Evolutionary conservation across 805 yeast genomes (phyloP), one percentile per base, ranked within the genome.

Genomic region (Blastobotrys parvus): DNA sequence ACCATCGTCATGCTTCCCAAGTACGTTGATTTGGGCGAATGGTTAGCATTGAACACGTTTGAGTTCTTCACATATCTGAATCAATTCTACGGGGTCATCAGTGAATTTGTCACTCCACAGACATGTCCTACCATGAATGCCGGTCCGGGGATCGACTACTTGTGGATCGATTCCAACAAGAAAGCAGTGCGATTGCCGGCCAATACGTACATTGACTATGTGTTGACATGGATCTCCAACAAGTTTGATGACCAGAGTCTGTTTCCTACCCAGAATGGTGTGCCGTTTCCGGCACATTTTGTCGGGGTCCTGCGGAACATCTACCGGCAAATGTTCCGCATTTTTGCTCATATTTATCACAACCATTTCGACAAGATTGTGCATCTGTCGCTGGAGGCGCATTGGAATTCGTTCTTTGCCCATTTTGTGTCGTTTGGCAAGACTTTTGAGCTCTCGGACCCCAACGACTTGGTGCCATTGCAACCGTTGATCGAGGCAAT

Each of bases 371-470:
- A 90, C 52, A 87, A 82, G 58, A 75, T 90, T 19, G 78, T 90
- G n/a, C 97, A 92, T 61, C 65, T 92, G 46, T 81, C 94, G 1
- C 63, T 92, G 46, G 98, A 92, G 60, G 96, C 97, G 0, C 97
- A 92, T 61, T 92, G 95, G 95, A 92, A 92, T 62, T 89, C 97
- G 2, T 85, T 89, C 54, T 92, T 94, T 64, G 92, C 95, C 13
- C 98, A 92, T 60, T 92, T 84, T 57, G 75, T 90, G 35, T 82
- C 95, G 42, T 86, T 92, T 57, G 76, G 83, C 11, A 81, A 82
- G 46, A 95, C 88, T 51, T 92, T 86, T 61, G 80, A 77, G 42
- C 72, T 92, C 50, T 70, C 92, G 29, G 97, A 88, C 46, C 68
- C 78, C 41, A 69, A 71, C 43, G 99, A 92, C 50, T 65, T 88